Evolutionary conservation across 768 basidiomycete genomes (phyloP).

Genomic region (Trametes sanguinea): DNA sequence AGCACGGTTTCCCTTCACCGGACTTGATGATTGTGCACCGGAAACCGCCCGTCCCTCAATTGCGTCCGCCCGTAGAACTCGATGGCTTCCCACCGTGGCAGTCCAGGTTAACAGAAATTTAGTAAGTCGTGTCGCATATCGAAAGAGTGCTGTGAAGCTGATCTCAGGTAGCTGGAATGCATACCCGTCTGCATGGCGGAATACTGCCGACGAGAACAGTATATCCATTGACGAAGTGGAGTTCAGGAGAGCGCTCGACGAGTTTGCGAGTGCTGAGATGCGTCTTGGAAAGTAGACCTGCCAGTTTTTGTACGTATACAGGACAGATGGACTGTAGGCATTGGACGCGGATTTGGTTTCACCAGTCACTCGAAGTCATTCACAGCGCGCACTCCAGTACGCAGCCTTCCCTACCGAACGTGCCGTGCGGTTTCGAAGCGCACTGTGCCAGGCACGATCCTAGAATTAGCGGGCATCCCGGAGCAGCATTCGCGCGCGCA

Average conservation of each 20-base stretch:
- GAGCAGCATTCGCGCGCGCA: too few species aligned
- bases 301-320: slow-evolving; percentile 11
- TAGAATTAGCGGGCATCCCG: too few species aligned
- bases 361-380: too few species aligned
- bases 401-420: too few species aligned
- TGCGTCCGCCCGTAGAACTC: slow-evolving; percentile 57
- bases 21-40: slow-evolving; percentile 80
- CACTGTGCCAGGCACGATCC: too few species aligned
- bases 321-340: neutral
- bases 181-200: slow-evolving; percentile 18
- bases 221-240: slow-evolving; percentile 42
- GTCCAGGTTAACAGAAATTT: slow-evolving; percentile 76
- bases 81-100: slow-evolving; percentile 87
- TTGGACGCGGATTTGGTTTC: neutral
- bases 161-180: slow-evolving; percentile 25
- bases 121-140: slow-evolving; percentile 47
- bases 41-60: slow-evolving; percentile 41
- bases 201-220: neutral
- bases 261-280: slow-evolving; percentile 74
- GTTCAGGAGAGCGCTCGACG: slow-evolving; percentile 72
- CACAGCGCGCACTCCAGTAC: too few species aligned
- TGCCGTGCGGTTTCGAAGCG: too few species aligned
- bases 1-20: slow-evolving; percentile 60
- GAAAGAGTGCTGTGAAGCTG: slow-evolving; percentile 5
- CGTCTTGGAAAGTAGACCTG: slow-evolving; percentile 66